Base-by-base conservation (phyloP, 78 protist species). In the Dictyostelium firmibasis region DNA sequence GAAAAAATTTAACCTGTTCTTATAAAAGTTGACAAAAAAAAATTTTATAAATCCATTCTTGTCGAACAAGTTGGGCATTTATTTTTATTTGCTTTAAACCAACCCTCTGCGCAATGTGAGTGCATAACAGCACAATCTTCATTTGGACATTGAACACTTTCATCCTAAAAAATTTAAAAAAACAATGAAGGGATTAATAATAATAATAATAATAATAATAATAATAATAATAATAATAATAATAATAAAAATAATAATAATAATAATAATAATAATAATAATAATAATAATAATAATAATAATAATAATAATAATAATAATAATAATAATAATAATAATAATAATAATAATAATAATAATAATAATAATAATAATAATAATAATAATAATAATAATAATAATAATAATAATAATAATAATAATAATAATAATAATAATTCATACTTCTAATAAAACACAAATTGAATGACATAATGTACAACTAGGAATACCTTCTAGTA, bases 401-500 rank as follows among this genome's bases (percentile, higher is more conserved):
- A 16, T 53, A 53, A 2, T 53, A 7, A 9, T 16, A 9, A 69
- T 18, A 27, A 69, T 69, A 20, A 20, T 23, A 69, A 27, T 18
- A 72, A 10, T 0, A 33, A 31, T 2, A 29, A 7, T 9, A 16
- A 13, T 13, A n/a, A 70, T 31, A 31, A 70, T 29, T 70, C 36
- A 36, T 57, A 60, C 85, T 27, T 13, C 41, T 79, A 88, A 64
- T 33, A 88, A 84, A 33, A 8, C 75, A 27, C 75, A 67, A 67
- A 67, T 35, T 41, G 81, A 76, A 25, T 38, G 53, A 88, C 93
- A 88, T 7, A 88, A 27, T 25, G 29, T 13, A 64, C 93, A 88
- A 1, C 79, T 27, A 2, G 85, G 85, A n/a, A 88, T 13, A 31
- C 81, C 93, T 1, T 10, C 50, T 4, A 88, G 47, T 7, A 88